These are phyloP conservation scores for Exophiala lecanii-corni DNA, from an alignment of 2,329 filamentous ascomycete genomes.

Conservation along the genomic window DNA sequence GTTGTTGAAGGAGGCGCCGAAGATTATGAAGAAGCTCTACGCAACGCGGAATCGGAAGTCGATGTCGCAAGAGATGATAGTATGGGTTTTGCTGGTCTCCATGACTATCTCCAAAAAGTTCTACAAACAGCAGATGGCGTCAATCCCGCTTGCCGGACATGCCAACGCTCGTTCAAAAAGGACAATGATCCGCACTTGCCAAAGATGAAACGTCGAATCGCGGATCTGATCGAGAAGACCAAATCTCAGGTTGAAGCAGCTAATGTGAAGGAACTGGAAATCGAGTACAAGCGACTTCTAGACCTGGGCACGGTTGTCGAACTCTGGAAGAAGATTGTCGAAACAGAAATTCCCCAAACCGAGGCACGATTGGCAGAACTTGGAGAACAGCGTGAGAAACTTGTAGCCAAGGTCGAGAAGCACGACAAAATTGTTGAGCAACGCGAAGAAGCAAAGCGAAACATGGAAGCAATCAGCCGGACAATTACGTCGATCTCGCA, in stretches of 20 bases:
- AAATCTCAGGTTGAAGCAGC: conserved; percentile 49
- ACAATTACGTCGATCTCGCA: conserved; percentile 72
- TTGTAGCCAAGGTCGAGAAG: conserved; percentile 61
- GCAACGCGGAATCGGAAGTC: conserved; percentile 48
- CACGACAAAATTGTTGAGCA: conserved; percentile 63
- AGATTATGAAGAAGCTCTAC: conserved; percentile 50
- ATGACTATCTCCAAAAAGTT: conserved; percentile 67
- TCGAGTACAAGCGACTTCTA: conserved; percentile 58
- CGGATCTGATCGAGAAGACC: conserved; percentile 48
- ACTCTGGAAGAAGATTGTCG: conserved; percentile 63
- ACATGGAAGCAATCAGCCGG: conserved; percentile 70
- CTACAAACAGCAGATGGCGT: conserved; percentile 49
- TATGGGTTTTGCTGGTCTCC: conserved; percentile 62
- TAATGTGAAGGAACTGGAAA: conserved; percentile 58
- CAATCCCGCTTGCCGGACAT: conserved; percentile 72
- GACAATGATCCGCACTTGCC: conserved; percentile 53
- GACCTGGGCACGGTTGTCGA: conserved; percentile 67
- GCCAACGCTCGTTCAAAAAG: conserved; percentile 61
- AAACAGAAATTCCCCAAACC: conserved; percentile 65
- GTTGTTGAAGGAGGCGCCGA: conserved; percentile 50
- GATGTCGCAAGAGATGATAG: conserved; percentile 58
- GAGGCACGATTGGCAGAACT: conserved; percentile 59
- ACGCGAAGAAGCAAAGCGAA: conserved; percentile 60
- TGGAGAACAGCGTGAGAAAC: conserved; percentile 57
- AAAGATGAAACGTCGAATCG: conserved; percentile 61